Evolutionary conservation across 768 basidiomycete species (phyloP), one percentile per base, ranked within the genome.

Genomic region (Termitomyces heimii): DNA sequence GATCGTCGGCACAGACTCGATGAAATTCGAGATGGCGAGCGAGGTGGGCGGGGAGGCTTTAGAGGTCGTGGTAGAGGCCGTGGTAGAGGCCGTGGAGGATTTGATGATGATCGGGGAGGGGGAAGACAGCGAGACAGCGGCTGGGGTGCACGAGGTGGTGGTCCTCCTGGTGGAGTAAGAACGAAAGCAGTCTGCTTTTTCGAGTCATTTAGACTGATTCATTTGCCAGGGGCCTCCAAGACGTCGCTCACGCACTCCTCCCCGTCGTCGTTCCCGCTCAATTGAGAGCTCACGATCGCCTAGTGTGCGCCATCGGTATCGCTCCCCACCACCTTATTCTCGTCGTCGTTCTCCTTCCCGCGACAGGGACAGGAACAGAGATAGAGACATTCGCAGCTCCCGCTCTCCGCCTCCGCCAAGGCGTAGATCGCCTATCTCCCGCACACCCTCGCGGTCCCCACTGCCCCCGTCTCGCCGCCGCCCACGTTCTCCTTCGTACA

Each of bases 131-230:
- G 76, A 40, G 86, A 86, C 12, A 79, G 86, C 74, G 82, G 85
- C 47, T 89, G 89, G 87, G 84, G 88, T 53, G 73, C 68, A 10
- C 75, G 88, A 63, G 85, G 86, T 24, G 82, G 86, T 52, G 84
- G 81, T 32, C 67, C 66, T 29, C 63, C 65, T 40, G 67, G 71
- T 43, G 69, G 73, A 31, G 74, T 72, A 60, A 65, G 73, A 57
- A 54, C 66, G 61, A 32, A 68, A 60, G 47, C 22, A n/a, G n/a
- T 22, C 29, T 28, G 12, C 54, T 42, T 10, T 47, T 26, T 18
- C 56, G 22, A 34, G 35, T n/a, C 40, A 50, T 43, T 13, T 46
- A 49, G 50, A 37, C 53, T 69, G 12, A 57, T 40, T 29, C 20
- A 44, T 29, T 57, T 55, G 31, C 20, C 67, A 80, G 77, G 57